Conservation (phyloP, 352 stramenopile species). For the Elongisporangium prolatum region DNA sequence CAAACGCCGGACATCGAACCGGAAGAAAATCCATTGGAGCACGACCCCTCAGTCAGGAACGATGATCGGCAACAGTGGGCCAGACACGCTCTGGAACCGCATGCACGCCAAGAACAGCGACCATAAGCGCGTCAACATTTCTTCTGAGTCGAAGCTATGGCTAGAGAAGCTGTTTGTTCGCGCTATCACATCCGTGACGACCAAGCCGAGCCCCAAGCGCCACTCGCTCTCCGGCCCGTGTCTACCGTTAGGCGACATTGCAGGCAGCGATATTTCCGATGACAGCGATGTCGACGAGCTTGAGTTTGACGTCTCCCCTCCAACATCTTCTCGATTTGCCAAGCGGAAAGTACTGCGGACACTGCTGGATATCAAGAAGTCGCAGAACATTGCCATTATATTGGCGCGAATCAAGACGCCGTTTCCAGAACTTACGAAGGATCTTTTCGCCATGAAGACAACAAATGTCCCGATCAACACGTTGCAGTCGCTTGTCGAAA, state of each 20-base stretch:
- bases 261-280: slow-evolving; percentile 1
- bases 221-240: slow-evolving; percentile 1
- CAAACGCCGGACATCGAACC: slow-evolving; percentile 12
- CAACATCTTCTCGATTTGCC: slow-evolving; percentile 16
- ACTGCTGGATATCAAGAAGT: slow-evolving; percentile 81
- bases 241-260: background rate
- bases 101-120: slow-evolving; percentile 14
- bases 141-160: slow-evolving; percentile 49
- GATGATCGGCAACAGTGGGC: slow-evolving; percentile 20
- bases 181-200: slow-evolving; percentile 17
- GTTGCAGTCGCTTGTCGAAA: slow-evolving; percentile 73
- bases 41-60: slow-evolving; percentile 21
- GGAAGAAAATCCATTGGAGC: slow-evolving; percentile 78
- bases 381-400: slow-evolving; percentile 80
- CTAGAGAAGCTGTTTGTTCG: slow-evolving; percentile 79
- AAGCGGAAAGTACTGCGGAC: slow-evolving; percentile 50
- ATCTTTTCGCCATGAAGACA: slow-evolving; percentile 64
- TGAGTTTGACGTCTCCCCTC: slow-evolving; percentile 1
- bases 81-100: slow-evolving; percentile 50
- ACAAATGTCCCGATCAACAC: slow-evolving; percentile 59
- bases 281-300: slow-evolving; percentile 5
- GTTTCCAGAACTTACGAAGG: slow-evolving; percentile 49
- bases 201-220: slow-evolving; percentile 9
- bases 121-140: slow-evolving; percentile 38
- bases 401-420: slow-evolving; percentile 66